A percentile compares a stretch with the other conserved stretches of the same genome.
phyloP scores from a whole-genome alignment of 129 eudicot species.

The Arctium minus region DNA sequence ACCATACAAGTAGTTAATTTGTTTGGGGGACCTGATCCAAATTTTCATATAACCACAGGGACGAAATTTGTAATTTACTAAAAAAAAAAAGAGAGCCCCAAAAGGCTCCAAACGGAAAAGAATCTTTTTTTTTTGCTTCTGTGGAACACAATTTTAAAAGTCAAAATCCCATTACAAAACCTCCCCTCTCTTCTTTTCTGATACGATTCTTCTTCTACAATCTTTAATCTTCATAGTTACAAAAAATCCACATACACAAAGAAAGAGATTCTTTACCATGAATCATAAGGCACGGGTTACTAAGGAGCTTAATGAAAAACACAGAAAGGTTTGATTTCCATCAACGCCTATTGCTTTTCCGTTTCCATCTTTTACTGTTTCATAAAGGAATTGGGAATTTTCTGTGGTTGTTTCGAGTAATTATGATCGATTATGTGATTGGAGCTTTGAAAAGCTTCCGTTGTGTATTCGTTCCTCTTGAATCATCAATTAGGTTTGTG shows the following conservation, averaged over 20 bases:
- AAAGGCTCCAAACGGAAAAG: conserved; percentile 10
- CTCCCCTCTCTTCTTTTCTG: conserved; percentile 1
- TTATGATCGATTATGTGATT: conserved; percentile 3
- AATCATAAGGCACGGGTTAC: conserved; percentile 50
- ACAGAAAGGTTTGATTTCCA: conserved; percentile 43
- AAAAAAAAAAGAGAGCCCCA: neutral
- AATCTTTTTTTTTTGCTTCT: neutral
- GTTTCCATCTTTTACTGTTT: neutral
- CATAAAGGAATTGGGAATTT: neutral
- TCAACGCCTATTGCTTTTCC: neutral
- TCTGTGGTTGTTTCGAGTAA: neutral
- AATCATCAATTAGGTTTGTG: conserved; percentile 13
- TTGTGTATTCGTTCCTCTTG: neutral
- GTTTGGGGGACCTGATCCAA: too few relatives aligned
- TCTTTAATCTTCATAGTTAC: neutral
- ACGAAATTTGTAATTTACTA: too few relatives aligned
- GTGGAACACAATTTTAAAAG: neutral
- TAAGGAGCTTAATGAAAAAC: conserved; percentile 62
- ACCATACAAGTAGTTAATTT: too few relatives aligned
- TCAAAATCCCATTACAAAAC: conserved; percentile 15
- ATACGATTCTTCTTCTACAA: neutral
- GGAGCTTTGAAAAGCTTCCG: neutral
- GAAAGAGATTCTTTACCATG: conserved; percentile 20
- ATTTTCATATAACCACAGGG: too few relatives aligned
- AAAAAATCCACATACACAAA: neutral